These are phyloP conservation scores for Cryptococcus sp. DNA, from an alignment of 1,284 basidiomycete genomes.

Conservation along the genomic window DNA sequence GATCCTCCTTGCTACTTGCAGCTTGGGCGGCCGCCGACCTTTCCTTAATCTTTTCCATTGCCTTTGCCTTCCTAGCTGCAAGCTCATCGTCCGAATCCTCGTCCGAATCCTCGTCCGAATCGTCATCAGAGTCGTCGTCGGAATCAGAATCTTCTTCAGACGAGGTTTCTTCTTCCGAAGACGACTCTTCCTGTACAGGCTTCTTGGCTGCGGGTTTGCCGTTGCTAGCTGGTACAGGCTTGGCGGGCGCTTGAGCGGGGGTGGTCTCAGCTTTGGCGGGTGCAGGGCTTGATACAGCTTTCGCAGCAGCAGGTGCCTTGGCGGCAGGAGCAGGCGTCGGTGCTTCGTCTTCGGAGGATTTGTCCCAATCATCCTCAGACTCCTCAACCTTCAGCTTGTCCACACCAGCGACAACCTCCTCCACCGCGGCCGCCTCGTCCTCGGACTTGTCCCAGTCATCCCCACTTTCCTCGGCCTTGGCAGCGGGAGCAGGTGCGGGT, in stretches of 20 bases:
- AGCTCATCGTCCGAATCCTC: conserved; percentile 62
- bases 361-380: conserved; percentile 75
- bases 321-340: conserved; percentile 20
- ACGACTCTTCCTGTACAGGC: conserved; percentile 25
- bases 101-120: conserved; percentile 54
- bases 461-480: conserved; percentile 47
- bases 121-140: conserved; percentile 56
- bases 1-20: conserved; percentile 81
- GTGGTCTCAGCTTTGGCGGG: conserved; percentile 18
- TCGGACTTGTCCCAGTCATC: conserved; percentile 87
- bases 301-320: conserved; percentile 18
- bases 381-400: conserved; percentile 45
- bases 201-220: conserved; percentile 29
- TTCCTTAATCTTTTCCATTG: conserved; percentile 75
- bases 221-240: conserved; percentile 40
- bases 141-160: conserved; percentile 48
- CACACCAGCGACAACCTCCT: conserved; percentile 32
- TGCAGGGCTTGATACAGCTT: conserved; percentile 19
- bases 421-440: conserved; percentile 59
- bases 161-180: conserved; percentile 22
- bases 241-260: conserved; percentile 18
- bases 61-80: conserved; percentile 78
- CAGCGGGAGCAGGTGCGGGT: conserved; percentile 47
- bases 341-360: conserved; percentile 53
- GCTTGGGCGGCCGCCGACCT: conserved; percentile 85